phyloP scores from a whole-genome alignment of 129 eudicot genomes.

The Lactuca saligna region DNA sequence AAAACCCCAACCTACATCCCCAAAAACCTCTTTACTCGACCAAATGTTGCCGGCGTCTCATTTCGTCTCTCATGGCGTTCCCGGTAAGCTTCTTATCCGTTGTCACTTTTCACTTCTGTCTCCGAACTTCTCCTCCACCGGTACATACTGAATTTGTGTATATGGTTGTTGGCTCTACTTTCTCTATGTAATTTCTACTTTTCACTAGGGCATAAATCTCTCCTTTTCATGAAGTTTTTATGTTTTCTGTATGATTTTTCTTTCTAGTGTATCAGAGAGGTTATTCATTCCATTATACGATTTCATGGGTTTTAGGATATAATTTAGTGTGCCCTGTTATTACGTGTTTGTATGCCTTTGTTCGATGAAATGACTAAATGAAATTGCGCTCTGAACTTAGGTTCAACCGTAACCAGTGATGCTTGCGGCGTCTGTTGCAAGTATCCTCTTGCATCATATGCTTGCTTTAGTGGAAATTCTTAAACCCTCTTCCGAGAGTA shows the following conservation, averaged over 20 bases:
- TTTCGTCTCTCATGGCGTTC: slow-evolving; percentile 29
- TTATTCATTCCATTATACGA: neutral
- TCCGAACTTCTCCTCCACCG: neutral
- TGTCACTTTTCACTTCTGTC: neutral
- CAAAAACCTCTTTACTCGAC: slow-evolving; percentile 24
- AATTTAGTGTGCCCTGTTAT: slow-evolving; percentile 15
- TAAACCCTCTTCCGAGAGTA: neutral
- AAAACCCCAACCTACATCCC: slow-evolving; percentile 31
- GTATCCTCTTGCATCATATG: slow-evolving; percentile 3
- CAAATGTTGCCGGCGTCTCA: slow-evolving; percentile 46
- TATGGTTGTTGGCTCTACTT: neutral
- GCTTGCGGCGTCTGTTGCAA: slow-evolving; percentile 3
- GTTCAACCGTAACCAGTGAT: slow-evolving; percentile 1
- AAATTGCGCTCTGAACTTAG: slow-evolving; percentile 4
- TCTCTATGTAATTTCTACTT: neutral
- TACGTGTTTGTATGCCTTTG: slow-evolving; percentile 25
- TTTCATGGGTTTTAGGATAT: slow-evolving; percentile 14
- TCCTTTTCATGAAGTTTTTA: slow-evolving; percentile 11
- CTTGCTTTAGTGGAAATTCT: slow-evolving; percentile 5
- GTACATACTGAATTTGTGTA: neutral
- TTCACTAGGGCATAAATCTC: slow-evolving; percentile 6
- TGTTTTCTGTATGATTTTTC: neutral
- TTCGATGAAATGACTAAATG: slow-evolving; percentile 43
- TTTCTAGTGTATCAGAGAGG: neutral
- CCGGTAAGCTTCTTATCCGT: slow-evolving; percentile 25